Conservation (phyloP, 2,329 filamentous ascomycete species). For the Juglanconis juglandina region DNA sequence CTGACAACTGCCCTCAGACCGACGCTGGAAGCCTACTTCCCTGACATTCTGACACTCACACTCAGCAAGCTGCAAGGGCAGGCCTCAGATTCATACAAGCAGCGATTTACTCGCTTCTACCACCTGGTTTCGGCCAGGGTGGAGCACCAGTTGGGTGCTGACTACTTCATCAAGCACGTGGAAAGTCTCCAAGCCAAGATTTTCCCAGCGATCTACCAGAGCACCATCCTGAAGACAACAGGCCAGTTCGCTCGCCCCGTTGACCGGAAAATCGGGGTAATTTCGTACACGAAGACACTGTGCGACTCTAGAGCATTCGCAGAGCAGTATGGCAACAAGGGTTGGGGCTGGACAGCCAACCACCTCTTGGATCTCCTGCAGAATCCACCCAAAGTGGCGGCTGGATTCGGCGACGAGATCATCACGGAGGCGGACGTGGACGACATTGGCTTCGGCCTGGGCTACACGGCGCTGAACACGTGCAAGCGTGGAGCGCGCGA, state of each 20-base stretch:
- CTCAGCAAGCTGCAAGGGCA: conserved; percentile 71
- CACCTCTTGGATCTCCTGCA: conserved; percentile 84
- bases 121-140: conserved; percentile 79
- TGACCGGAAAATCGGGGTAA: conserved; percentile 89
- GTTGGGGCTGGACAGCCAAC: conserved; percentile 88
- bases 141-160: conserved; percentile 80
- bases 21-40: conserved; percentile 72
- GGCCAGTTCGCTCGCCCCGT: conserved; percentile 82
- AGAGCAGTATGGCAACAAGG: conserved; percentile 70
- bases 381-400: conserved; percentile 71
- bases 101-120: conserved; percentile 90
- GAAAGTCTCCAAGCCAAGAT: conserved; percentile 76
- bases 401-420: conserved; percentile 67
- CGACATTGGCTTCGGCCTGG: conserved; percentile 90
- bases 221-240: conserved; percentile 82
- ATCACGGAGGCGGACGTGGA: conserved; percentile 89
- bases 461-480: conserved; percentile 90
- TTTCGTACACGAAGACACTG: conserved; percentile 89
- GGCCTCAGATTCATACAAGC: conserved; percentile 73
- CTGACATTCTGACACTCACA: conserved; percentile 75
- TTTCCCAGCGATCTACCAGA: conserved; percentile 82
- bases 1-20: conserved; percentile 37
- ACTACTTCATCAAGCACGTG: conserved; percentile 85
- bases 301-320: conserved; percentile 83
- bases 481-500: conserved; percentile 73